A percentile compares a stretch with the other conserved stretches of the same genome.
These are phyloP conservation scores for Macrophomina pseudophaseolina DNA, from an alignment of 2,329 filamentous ascomycete genomes.

Conservation along the genomic window DNA sequence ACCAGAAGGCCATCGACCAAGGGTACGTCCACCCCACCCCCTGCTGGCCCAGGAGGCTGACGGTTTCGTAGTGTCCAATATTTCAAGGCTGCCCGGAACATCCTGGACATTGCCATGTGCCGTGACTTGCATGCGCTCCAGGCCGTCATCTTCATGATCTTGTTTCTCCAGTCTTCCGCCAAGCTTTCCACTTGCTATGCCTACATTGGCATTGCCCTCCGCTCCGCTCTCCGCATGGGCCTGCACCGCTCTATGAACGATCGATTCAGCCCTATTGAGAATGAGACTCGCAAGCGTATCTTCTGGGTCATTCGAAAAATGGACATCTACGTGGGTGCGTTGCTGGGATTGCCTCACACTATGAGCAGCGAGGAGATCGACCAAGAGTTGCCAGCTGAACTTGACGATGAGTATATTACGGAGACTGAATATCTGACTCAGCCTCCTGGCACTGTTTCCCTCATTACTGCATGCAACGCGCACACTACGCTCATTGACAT, in stretches of 20 bases:
- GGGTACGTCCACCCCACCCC: slow-evolving; percentile 39
- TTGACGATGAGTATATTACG: slow-evolving; percentile 59
- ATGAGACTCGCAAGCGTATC: slow-evolving; percentile 56
- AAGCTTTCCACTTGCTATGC: slow-evolving; percentile 59
- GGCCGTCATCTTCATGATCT: slow-evolving; percentile 59
- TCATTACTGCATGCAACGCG: slow-evolving; percentile 66
- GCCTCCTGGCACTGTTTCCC: slow-evolving; percentile 59
- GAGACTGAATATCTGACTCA: slow-evolving; percentile 57
- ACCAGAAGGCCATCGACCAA: slow-evolving; percentile 54
- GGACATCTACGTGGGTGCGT: slow-evolving; percentile 58
- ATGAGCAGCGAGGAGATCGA: slow-evolving; percentile 57
- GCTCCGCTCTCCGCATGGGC: slow-evolving; percentile 57
- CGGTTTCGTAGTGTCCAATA: slow-evolving; percentile 49
- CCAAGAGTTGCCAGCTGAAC: slow-evolving; percentile 53
- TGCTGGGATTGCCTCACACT: slow-evolving; percentile 56
- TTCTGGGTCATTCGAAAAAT: slow-evolving; percentile 59
- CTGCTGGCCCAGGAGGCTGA: background rate
- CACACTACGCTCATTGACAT: slow-evolving; percentile 64
- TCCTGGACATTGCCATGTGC: slow-evolving; percentile 60
- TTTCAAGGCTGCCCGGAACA: slow-evolving; percentile 54
- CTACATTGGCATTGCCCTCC: slow-evolving; percentile 57
- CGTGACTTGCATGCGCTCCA: slow-evolving; percentile 56
- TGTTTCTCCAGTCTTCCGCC: slow-evolving; percentile 58
- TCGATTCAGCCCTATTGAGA: slow-evolving; percentile 55
- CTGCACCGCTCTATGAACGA: slow-evolving; percentile 55